Evolutionary conservation across 495 filamentous ascomycete species (phyloP).

Genomic region (Parachaetomium inaequale): DNA sequence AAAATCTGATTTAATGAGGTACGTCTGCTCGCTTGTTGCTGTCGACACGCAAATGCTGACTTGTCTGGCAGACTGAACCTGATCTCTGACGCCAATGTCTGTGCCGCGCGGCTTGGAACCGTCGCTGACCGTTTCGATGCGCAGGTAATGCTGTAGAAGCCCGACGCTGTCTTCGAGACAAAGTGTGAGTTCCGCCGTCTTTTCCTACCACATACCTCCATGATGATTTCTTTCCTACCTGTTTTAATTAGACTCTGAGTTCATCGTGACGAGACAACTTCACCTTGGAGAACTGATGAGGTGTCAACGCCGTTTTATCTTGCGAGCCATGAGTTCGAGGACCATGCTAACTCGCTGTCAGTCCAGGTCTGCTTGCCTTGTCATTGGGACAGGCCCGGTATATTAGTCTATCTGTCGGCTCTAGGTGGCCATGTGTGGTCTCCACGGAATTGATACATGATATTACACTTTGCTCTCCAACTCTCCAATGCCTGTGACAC

Average conservation of each 20-base stretch:
- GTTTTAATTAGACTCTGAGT: conserved; percentile 61
- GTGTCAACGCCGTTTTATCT: conserved; percentile 3
- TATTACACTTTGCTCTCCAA: conserved; percentile 3
- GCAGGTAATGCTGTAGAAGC: conserved; percentile 34
- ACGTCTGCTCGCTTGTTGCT: conserved; percentile 32
- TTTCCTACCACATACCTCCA: conserved; percentile 49
- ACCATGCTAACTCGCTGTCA: conserved; percentile 24
- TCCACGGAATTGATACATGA: conserved; percentile 8
- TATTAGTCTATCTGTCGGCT: conserved; percentile 1
- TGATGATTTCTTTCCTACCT: conserved; percentile 64
- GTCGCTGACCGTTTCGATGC: conserved; percentile 27
- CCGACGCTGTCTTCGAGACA: conserved; percentile 3
- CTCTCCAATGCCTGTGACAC: not conserved
- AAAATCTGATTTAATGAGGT: conserved; percentile 99
- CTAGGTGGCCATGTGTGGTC: not conserved
- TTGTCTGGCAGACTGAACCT: conserved; percentile 35
- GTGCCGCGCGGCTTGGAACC: conserved; percentile 17
- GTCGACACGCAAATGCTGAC: conserved; percentile 42
- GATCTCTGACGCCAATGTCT: conserved; percentile 11
- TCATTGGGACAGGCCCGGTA: not conserved
- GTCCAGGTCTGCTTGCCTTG: conserved; percentile 4
- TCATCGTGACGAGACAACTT: conserved; percentile 71
- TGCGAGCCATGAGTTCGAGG: conserved; percentile 2
- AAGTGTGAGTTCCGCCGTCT: conserved; percentile 24
- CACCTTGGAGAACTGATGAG: conserved; percentile 95